Percentiles rank a stretch among this genome's conserved stretches.
These are phyloP conservation scores for Cercospora canescens DNA, from an alignment of 2,329 filamentous ascomycete genomes.

Conservation along the genomic window DNA sequence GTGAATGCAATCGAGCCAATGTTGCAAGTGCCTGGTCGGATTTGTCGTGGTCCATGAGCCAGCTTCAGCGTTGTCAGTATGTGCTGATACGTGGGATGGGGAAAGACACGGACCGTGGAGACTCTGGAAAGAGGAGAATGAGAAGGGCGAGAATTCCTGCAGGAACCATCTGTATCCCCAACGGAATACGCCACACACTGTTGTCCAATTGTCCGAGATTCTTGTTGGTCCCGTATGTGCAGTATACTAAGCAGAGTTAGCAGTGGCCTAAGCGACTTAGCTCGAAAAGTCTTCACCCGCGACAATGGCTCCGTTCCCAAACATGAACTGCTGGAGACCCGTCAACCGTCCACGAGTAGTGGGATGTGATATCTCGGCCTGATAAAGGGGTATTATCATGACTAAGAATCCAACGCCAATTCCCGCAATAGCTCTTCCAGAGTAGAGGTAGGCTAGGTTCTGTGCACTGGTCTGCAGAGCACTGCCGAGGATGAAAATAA, in stretches of 20 bases:
- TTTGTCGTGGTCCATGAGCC: conserved; percentile 73
- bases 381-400: conserved; percentile 71
- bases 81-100: conserved; percentile 25
- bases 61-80: conserved; percentile 43
- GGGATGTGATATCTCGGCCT: conserved; percentile 77
- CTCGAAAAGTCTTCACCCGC: too few relatives aligned
- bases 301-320: conserved; percentile 71
- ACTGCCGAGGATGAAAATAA: conserved; percentile 72
- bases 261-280: too few relatives aligned
- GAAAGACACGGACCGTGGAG: conserved; percentile 32
- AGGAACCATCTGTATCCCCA: conserved; percentile 70
- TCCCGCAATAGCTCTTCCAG: conserved; percentile 55
- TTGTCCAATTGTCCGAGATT: conserved; percentile 59
- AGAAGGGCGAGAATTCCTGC: conserved; percentile 64
- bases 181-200: too few relatives aligned
- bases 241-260: conserved; percentile 63
- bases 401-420: conserved; percentile 59
- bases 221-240: conserved; percentile 48
- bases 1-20: conserved; percentile 67
- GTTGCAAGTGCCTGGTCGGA: conserved; percentile 65
- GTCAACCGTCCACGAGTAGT: conserved; percentile 75
- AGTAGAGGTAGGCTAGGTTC: conserved; percentile 61
- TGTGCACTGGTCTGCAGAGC: conserved; percentile 70
- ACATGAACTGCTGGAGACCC: conserved; percentile 78
- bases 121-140: conserved; percentile 72